These are phyloP conservation scores for Kwoniella sp. DNA, from an alignment of 768 basidiomycete species.

Conservation along the genomic window DNA sequence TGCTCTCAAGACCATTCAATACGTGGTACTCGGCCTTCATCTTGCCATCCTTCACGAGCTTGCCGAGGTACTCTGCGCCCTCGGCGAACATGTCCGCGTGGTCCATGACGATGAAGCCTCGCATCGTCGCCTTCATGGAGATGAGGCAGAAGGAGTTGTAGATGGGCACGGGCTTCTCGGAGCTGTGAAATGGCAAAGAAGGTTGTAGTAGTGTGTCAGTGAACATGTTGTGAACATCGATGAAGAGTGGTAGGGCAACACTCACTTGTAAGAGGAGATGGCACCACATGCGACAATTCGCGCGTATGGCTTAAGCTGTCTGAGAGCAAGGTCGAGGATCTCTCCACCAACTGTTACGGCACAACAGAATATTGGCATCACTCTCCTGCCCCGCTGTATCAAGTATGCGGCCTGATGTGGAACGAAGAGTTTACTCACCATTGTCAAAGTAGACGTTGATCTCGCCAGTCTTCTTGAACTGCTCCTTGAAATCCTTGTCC, in stretches of 20 bases:
- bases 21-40: conserved; percentile 48
- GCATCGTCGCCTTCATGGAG: conserved; percentile 72
- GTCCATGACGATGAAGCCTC: conserved; percentile 85
- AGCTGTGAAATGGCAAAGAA: conserved; percentile 19
- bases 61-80: conserved; percentile 43
- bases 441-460: conserved; percentile 56
- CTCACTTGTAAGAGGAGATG: conserved; percentile 71
- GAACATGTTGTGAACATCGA: not conserved
- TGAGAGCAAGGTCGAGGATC: conserved; percentile 76
- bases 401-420: not conserved
- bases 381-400: too few relatives aligned
- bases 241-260: not conserved
- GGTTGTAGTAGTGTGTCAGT: not conserved
- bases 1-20: conserved; percentile 36
- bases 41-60: conserved; percentile 41
- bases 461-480: conserved; percentile 70
- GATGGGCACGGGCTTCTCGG: conserved; percentile 55
- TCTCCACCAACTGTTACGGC: conserved; percentile 65
- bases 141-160: conserved; percentile 71
- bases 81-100: conserved; percentile 60
- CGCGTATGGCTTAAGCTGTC: conserved; percentile 73
- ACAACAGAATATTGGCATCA: too few relatives aligned
- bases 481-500: conserved; percentile 67
- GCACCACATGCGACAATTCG: conserved; percentile 82
- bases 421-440: conserved; percentile 33